Evolutionary conservation across 257 asterid genomes (phyloP).

Genomic region (Nicotiana sylvestris): DNA sequence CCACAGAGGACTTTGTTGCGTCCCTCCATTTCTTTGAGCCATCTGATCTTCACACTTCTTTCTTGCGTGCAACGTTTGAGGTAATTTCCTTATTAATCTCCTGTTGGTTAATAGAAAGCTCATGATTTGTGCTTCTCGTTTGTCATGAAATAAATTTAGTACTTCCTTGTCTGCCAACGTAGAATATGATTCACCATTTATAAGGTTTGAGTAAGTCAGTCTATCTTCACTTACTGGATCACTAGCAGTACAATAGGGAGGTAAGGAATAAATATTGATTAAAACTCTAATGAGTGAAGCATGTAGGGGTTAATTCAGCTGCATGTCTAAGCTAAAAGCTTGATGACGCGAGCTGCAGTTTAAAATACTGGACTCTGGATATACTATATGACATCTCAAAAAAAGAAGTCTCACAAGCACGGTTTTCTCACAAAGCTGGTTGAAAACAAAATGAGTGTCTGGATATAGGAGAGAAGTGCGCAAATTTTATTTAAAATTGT

Average conservation of each 20-base stretch:
- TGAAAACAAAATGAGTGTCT: background rate
- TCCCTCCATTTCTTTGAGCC: constrained; percentile 63
- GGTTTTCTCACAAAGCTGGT: background rate
- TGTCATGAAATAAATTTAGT: background rate
- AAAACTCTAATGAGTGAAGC: background rate
- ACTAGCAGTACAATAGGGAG: background rate
- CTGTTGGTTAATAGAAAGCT: constrained; percentile 1
- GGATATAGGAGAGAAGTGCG: background rate
- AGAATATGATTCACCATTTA: background rate
- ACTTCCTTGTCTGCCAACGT: background rate
- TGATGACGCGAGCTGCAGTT: background rate
- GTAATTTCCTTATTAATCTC: constrained; percentile 32
- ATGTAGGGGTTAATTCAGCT: background rate
- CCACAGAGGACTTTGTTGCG: constrained; percentile 55
- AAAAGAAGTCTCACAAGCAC: background rate
- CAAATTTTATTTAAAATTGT: background rate
- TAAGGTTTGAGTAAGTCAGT: background rate
- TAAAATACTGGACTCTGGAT: background rate
- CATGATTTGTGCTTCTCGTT: background rate
- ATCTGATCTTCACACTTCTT: constrained; percentile 34
- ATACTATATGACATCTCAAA: background rate
- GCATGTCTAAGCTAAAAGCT: background rate
- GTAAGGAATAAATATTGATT: background rate
- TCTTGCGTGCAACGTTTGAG: constrained; percentile 60
- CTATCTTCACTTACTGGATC: background rate